phyloP scores from a whole-genome alignment of 805 yeast species.

The Candida namnaoensis region DNA sequence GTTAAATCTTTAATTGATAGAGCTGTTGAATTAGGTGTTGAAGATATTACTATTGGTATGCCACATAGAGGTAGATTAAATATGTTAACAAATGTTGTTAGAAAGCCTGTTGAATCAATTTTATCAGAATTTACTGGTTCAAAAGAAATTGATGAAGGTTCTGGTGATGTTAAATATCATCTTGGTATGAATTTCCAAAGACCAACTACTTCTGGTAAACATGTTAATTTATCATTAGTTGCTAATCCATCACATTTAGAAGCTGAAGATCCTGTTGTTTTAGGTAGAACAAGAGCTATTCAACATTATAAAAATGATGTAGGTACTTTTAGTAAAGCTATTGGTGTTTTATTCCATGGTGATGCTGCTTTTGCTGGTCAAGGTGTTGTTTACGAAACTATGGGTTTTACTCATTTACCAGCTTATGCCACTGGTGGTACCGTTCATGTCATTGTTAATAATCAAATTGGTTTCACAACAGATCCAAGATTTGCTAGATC shows the following conservation, averaged over 20 bases:
- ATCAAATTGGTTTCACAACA: slow-evolving; percentile 99
- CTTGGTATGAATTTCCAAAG: slow-evolving; percentile 98
- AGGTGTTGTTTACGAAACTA: slow-evolving; percentile 98
- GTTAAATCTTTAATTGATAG: slow-evolving; percentile 92
- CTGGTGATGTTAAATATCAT: slow-evolving; percentile 99
- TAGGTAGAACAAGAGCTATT: slow-evolving; percentile 96
- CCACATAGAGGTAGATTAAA: slow-evolving; percentile 99
- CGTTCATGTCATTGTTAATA: slow-evolving; percentile 89
- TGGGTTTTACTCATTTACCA: slow-evolving; percentile 89
- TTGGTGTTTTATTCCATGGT: slow-evolving; percentile 93
- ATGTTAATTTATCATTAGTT: slow-evolving; percentile 88
- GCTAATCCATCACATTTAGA: slow-evolving; percentile 99
- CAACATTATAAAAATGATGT: slow-evolving; percentile 87
- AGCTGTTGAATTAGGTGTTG: slow-evolving; percentile 86
- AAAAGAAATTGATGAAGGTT: slow-evolving; percentile 85
- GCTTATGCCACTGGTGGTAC: slow-evolving; percentile 99
- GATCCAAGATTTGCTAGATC: slow-evolving; percentile 97
- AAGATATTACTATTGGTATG: slow-evolving; percentile 97
- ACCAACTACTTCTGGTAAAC: slow-evolving; percentile 98
- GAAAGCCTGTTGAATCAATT: slow-evolving; percentile 97
- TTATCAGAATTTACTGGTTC: slow-evolving; percentile 95
- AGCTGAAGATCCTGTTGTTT: slow-evolving; percentile 97
- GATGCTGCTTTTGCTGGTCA: slow-evolving; percentile 99
- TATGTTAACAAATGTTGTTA: slow-evolving; percentile 94
- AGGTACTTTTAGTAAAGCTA: slow-evolving; percentile 75